Percentiles rank a stretch among this genome's conserved stretches.
phyloP scores from a whole-genome alignment of 345 rosid species.

The Hibiscus mutabilis region DNA sequence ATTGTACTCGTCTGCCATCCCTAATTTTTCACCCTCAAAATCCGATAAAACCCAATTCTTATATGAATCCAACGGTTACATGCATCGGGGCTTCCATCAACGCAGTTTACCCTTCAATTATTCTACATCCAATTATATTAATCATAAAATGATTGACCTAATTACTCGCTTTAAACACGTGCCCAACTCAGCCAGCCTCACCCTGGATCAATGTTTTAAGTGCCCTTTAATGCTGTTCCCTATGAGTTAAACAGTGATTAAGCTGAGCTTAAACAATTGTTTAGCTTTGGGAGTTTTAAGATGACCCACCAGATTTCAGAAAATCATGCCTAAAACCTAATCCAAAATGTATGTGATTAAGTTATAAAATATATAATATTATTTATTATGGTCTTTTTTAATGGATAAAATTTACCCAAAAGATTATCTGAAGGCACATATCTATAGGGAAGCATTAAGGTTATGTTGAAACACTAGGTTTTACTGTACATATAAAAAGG shows the following conservation, averaged over 20 bases:
- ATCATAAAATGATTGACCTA: neutral
- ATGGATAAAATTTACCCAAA: neutral
- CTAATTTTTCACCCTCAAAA: too few species aligned
- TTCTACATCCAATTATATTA: neutral
- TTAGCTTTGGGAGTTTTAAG: neutral
- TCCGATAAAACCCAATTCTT: too few species aligned
- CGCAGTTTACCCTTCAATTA: neutral
- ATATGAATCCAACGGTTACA: too few species aligned
- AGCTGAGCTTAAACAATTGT: neutral
- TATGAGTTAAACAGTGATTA: constrained; percentile 6
- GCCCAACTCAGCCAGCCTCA: neutral
- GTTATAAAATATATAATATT: neutral
- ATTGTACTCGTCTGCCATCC: too few species aligned
- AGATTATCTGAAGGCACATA: neutral
- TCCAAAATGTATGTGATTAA: neutral
- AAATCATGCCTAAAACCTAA: neutral
- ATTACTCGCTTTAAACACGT: neutral
- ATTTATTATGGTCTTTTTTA: too few species aligned
- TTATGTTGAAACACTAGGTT: neutral
- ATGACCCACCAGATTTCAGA: neutral
- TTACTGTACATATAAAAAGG: neutral
- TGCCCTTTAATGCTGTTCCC: constrained; percentile 10
- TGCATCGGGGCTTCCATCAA: too few species aligned
- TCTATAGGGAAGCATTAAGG: neutral
- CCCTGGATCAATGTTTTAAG: neutral